Evolutionary conservation across 495 filamentous ascomycete genomes (phyloP), one percentile per base, ranked within the genome.

Genomic region (Penicillium maclennaniae): DNA sequence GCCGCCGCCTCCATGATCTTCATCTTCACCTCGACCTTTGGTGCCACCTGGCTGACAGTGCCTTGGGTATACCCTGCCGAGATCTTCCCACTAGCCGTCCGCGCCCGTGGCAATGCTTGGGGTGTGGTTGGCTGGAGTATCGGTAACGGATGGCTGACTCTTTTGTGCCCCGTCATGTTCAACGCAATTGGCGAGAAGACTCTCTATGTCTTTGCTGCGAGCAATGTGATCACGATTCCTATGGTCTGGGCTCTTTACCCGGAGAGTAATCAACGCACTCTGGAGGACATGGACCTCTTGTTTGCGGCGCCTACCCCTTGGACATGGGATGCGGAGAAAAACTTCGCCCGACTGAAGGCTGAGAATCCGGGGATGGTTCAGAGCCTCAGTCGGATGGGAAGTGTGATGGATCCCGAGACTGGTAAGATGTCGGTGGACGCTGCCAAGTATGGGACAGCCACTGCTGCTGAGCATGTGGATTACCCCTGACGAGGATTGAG

Each of bases 111-210:
- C 17, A 88, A 87, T 44, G 83, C 86, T n/a, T 87, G 84, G 82
- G 85, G 86, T 57, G 86, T 88, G 0, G 78, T 88, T 3, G 84
- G 86, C 15, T 89, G 85, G 84, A 81, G 77, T 49, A 86, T 88
- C 36, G 84, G 83, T n/a, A 87, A 86, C 52, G 84, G 82, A 36
- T 85, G 83, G 81, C 62, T 78, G 62, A 84, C 80, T 0, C 76
- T 86, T 7, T 69, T 86, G 5, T 84, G 81, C 45, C 84, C 84
- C 2, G 75, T 83, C 6, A 83, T 87, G 73, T 87, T 88, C 64
- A 70, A 59, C 44, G 69, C 75, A 7, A 79, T 87, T 23, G 78
- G 76, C 23, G 81, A 86, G 38, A 87, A 85, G 63, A 87, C 84
- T 0, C 73, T 87, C 7, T 85, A 87, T 55, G 80, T 87, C 20